phyloP scores from a whole-genome alignment of 2,329 filamentous ascomycete genomes.

The Beauveria sp. region DNA sequence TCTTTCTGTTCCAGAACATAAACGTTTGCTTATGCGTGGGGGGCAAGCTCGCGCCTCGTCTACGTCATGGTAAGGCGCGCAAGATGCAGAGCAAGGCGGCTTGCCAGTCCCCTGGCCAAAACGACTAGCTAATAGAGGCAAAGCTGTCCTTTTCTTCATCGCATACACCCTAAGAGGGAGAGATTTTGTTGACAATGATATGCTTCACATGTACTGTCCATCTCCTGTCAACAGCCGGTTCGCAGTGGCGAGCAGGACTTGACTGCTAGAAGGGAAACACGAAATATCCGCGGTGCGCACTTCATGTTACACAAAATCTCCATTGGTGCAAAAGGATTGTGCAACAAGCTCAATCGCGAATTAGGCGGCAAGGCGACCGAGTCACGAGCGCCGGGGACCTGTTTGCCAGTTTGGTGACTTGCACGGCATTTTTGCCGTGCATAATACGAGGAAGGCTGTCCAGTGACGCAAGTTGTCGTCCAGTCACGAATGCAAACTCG shows the following conservation, averaged over 20 bases:
- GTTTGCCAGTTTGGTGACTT: background rate
- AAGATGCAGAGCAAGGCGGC: too few species aligned
- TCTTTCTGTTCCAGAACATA: too few species aligned
- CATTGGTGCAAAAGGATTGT: background rate
- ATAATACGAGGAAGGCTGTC: background rate
- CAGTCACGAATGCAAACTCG: background rate
- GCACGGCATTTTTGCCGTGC: background rate
- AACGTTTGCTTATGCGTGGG: too few species aligned
- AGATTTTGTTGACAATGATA: too few species aligned
- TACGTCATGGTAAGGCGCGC: too few species aligned
- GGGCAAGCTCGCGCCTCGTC: too few species aligned
- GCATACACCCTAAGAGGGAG: too few species aligned
- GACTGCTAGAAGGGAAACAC: background rate
- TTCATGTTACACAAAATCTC: background rate
- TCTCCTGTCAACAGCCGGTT: too few species aligned
- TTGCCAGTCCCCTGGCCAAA: too few species aligned
- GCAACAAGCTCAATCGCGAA: background rate
- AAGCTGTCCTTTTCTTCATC: too few species aligned
- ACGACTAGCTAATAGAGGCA: too few species aligned
- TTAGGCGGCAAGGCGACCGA: background rate
- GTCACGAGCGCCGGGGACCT: background rate
- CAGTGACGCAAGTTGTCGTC: background rate
- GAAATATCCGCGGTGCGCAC: background rate
- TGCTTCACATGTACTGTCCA: too few species aligned
- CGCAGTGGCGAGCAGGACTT: background rate